Conservation (phyloP, 2,329 filamentous ascomycete genomes). For the Grosmannia huntii region DNA sequence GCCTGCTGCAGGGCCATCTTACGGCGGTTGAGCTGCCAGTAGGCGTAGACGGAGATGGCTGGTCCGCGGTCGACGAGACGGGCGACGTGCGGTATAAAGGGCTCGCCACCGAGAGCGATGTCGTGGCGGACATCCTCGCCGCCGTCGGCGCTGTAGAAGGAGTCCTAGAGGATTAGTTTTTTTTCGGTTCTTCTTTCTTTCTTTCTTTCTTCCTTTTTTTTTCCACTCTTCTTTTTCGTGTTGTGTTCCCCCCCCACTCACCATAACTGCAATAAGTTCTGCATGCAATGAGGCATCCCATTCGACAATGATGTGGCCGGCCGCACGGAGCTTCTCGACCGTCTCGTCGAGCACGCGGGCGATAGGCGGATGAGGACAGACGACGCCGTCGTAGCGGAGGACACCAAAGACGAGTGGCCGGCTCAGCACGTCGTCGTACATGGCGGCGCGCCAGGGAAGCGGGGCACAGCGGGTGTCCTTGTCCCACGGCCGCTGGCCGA, state of each 20-base stretch:
- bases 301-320: constrained; percentile 40
- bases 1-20: constrained; percentile 40
- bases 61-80: constrained; percentile 37
- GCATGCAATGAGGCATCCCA: constrained; percentile 40
- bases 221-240: background rate
- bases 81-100: constrained; percentile 45
- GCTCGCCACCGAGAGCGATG: constrained; percentile 42
- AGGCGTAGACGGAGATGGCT: constrained; percentile 48
- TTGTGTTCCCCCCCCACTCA: background rate
- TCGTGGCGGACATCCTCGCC: constrained; percentile 48
- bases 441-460: constrained; percentile 36
- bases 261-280: constrained; percentile 23
- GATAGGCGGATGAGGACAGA: constrained; percentile 46
- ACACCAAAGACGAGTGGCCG: constrained; percentile 5
- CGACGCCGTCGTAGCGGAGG: constrained; percentile 19
- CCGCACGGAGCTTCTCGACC: constrained; percentile 22
- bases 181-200: background rate
- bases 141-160: constrained; percentile 49
- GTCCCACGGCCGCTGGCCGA: constrained; percentile 50
- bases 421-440: constrained; percentile 28
- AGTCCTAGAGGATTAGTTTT: constrained; percentile 24
- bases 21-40: constrained; percentile 53
- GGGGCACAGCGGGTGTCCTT: constrained; percentile 53
- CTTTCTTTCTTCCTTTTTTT: background rate
- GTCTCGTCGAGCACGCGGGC: constrained; percentile 36